Evolutionary conservation across 2,329 filamentous ascomycete species (phyloP).

Genomic region (Stenocarpella maydis): DNA sequence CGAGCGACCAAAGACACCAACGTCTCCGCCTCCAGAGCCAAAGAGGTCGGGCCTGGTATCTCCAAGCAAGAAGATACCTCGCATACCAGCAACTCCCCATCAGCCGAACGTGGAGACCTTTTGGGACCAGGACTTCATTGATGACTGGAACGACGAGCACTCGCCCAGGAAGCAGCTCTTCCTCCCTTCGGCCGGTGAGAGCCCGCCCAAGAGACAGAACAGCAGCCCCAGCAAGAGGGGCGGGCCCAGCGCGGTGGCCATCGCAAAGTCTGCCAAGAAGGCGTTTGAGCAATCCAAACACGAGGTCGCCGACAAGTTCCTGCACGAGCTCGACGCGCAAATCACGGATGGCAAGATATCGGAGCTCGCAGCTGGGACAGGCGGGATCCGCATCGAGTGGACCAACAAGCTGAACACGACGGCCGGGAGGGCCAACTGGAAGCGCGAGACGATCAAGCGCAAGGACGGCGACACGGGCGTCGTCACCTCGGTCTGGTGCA

Average conservation of each 20-base stretch:
- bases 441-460: constrained; percentile 61
- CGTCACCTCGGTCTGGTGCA: constrained; percentile 42
- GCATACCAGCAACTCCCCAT: constrained; percentile 63
- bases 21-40: constrained; percentile 21
- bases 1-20: constrained; percentile 30
- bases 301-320: constrained; percentile 68
- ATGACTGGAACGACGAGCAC: constrained; percentile 71
- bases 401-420: constrained; percentile 82
- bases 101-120: constrained; percentile 63
- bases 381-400: constrained; percentile 78
- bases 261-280: constrained; percentile 58
- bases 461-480: constrained; percentile 40
- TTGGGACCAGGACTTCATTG: constrained; percentile 66
- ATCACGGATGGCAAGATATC: constrained; percentile 69
- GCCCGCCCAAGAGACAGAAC: constrained; percentile 43
- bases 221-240: constrained; percentile 43
- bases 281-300: constrained; percentile 70
- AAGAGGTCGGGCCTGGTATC: constrained; percentile 40
- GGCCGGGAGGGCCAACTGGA: constrained; percentile 79
- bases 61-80: constrained; percentile 45
- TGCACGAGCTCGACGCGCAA: constrained; percentile 71
- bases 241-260: constrained; percentile 40
- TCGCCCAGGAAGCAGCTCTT: constrained; percentile 54
- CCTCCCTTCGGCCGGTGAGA: constrained; percentile 41
- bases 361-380: constrained; percentile 66